Base-by-base conservation (phyloP, 257 asterid species). In the Solanum medicagineum region DNA sequence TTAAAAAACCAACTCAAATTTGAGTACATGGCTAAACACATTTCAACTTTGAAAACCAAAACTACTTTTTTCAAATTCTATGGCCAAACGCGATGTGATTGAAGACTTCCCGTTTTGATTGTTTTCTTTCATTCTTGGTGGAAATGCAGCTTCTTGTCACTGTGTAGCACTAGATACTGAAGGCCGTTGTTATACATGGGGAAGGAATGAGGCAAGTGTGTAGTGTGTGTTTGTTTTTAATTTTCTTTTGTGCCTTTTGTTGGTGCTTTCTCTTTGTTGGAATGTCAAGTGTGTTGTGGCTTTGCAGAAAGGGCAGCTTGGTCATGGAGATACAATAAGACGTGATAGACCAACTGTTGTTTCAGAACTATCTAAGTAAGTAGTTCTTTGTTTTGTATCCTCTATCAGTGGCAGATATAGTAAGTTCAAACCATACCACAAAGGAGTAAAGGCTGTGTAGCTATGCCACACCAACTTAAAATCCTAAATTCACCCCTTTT, bases 181-280 rank as follows among this genome's bases (percentile, higher is more conserved):
- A 68, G 99, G 99, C 14, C 97, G 98, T 59, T 94, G 99, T 89
- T 97, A 95, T 85, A 95, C 99, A 10, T 94, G 99, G 99, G 99
- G 98, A 26, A 93, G 98, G 70, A 95, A 97, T 85, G 98, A 97
- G 94, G 99, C 89, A 89, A 87, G 92, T 65, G 32, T 44, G 42
- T 40, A 81, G 15, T 68, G 53, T 4, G 45, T 68, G 75, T n/a
- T 59, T 66, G 42, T n/a, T 42, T 87, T 26, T 8, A 44, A 55
- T 42, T 26, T 49, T 19, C 17, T n/a, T 20, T 59, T 20, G 66
- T 11, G n/a, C 74, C n/a, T 55, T 44, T 65, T 86, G 12, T 57
- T 69, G 36, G 57, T 89, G 12, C 56, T 65, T 73, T 68, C 49
- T 73, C 13, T 26, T 45, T 22, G 26, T 68, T 22, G 69, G 60